A percentile compares a stretch with the other conserved stretches of the same genome.
These are phyloP conservation scores for Colletotrichum cereale DNA, from an alignment of 2,329 filamentous ascomycete species.

Conservation along the genomic window DNA sequence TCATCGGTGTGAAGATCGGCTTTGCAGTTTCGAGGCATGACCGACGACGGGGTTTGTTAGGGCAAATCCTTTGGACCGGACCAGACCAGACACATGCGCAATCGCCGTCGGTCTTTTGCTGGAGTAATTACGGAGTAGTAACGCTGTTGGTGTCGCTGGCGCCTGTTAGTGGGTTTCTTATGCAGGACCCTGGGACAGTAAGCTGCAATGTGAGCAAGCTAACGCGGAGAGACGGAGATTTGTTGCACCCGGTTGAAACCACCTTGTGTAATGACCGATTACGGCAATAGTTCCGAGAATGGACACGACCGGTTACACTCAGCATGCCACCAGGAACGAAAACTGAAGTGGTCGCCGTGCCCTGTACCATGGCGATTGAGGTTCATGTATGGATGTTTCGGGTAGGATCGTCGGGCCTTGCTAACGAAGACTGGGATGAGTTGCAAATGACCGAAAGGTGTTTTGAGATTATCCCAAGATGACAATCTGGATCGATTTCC, in stretches of 20 bases:
- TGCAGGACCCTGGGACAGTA: conserved; percentile 2
- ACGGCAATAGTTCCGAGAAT: conserved; percentile 35
- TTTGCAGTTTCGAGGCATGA: conserved; percentile 1
- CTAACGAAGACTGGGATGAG: neutral
- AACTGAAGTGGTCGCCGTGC: neutral
- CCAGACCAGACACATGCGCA: conserved; percentile 13
- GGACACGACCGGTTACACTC: neutral
- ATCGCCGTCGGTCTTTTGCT: conserved; percentile 17
- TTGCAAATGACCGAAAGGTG: neutral
- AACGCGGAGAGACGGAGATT: conserved; percentile 1
- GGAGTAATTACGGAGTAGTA: conserved; percentile 22
- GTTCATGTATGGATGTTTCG: neutral
- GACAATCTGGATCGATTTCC: too few relatives aligned
- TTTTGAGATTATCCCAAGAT: neutral
- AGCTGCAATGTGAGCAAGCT: neutral
- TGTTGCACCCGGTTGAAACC: neutral
- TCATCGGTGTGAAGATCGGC: conserved; percentile 3
- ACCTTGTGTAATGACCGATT: neutral
- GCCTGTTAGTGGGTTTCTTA: conserved; percentile 1
- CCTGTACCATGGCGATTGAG: neutral
- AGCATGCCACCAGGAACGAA: neutral
- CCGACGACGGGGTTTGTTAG: neutral
- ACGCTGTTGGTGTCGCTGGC: neutral
- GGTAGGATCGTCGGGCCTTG: too few relatives aligned
- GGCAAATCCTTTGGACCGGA: conserved; percentile 4